Evolutionary conservation across 2,329 filamentous ascomycete genomes (phyloP).

Genomic region (Arthrinium puccinioides): DNA sequence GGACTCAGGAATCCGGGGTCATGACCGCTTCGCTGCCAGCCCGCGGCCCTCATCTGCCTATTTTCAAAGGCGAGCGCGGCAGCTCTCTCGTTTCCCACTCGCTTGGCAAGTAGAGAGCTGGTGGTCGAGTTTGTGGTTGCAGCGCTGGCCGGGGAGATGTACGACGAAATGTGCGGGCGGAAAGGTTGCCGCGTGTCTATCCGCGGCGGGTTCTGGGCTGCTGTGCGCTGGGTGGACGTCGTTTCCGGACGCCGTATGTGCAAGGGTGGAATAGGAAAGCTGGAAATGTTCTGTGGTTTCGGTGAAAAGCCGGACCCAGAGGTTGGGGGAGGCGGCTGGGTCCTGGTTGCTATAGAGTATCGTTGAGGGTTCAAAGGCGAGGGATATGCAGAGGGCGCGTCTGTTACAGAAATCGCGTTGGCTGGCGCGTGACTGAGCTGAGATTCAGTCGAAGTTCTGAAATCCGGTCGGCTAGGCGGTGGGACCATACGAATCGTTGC

Average conservation of each 20-base stretch:
- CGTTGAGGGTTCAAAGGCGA: conserved; percentile 16
- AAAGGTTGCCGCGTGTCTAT: conserved; percentile 5
- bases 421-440: conserved; percentile 37
- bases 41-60: conserved; percentile 14
- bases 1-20: conserved; percentile 12
- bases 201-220: conserved; percentile 3
- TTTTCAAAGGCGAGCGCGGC: conserved; percentile 34
- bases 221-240: conserved; percentile 1
- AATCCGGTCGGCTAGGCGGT: conserved; percentile 24
- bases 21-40: conserved; percentile 16
- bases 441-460: conserved; percentile 25
- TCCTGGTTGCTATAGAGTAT: background rate
- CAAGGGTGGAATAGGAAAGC: conserved; percentile 13
- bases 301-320: conserved; percentile 19
- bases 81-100: conserved; percentile 41
- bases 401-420: conserved; percentile 15
- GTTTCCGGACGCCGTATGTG: conserved; percentile 5
- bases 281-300: conserved; percentile 11
- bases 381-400: conserved; percentile 16
- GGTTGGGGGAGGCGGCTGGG: conserved; percentile 7
- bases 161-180: conserved; percentile 12
- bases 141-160: conserved; percentile 16
- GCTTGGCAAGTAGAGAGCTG: conserved; percentile 44
- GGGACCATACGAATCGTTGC: conserved; percentile 21
- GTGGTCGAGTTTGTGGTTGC: conserved; percentile 22